These are phyloP conservation scores for Didymellaceae sp. DNA, from an alignment of 2,329 filamentous ascomycete genomes.

Conservation along the genomic window DNA sequence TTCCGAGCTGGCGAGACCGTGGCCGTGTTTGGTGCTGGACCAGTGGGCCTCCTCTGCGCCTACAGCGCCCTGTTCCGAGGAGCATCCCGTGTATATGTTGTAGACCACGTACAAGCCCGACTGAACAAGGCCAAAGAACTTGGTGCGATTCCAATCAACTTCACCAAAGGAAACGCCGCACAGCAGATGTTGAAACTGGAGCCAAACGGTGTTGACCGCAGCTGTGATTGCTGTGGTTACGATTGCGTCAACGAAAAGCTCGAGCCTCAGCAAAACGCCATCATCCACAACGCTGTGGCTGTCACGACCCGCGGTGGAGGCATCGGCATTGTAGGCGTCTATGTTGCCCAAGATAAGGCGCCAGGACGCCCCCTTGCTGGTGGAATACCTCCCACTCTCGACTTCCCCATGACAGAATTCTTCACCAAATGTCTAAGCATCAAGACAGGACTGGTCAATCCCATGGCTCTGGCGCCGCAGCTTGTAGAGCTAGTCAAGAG, in stretches of 20 bases:
- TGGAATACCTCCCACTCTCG: neutral
- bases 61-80: neutral
- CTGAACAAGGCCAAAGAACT: neutral
- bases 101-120: neutral
- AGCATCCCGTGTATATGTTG: neutral
- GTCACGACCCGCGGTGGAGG: neutral
- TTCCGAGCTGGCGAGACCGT: neutral
- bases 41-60: neutral
- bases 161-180: neutral
- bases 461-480: neutral
- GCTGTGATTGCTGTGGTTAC: slow-evolving; percentile 1
- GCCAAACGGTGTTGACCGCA: neutral
- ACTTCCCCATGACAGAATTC: neutral
- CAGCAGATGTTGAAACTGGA: neutral
- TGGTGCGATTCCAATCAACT: neutral
- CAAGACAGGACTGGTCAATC: neutral
- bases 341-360: neutral
- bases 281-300: neutral
- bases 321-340: neutral
- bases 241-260: neutral
- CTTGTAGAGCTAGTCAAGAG: neutral
- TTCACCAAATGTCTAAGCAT: neutral
- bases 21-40: neutral
- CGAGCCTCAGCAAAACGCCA: neutral
- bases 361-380: neutral